Conservation (phyloP, 2,329 filamentous ascomycete genomes). For the Fusarium caatingaense region DNA sequence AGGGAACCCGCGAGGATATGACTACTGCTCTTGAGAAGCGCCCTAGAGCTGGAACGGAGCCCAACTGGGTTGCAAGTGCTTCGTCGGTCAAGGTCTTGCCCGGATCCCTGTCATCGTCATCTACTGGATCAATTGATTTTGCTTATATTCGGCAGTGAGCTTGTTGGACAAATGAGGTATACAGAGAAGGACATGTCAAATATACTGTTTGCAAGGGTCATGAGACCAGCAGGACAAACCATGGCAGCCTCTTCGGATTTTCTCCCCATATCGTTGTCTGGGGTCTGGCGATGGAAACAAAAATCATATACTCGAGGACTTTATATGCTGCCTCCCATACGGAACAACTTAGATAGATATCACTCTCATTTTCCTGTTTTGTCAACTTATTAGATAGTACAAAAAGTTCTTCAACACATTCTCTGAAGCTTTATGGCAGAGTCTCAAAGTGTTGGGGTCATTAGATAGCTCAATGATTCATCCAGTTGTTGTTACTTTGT, state of each 20-base stretch:
- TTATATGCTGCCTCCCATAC: not conserved
- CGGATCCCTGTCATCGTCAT: conserved; percentile 27
- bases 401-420: not conserved
- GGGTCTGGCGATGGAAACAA: not conserved
- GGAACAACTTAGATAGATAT: conserved; percentile 37
- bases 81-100: conserved; percentile 24
- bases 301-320: not conserved
- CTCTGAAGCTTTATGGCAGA: not conserved
- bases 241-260: not conserved
- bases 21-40: conserved; percentile 47
- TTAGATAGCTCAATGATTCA: conserved; percentile 18
- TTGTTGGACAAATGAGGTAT: conserved; percentile 1
- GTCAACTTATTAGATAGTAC: conserved; percentile 26
- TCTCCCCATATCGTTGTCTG: not conserved
- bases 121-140: conserved; percentile 17
- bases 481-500: not conserved
- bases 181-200: not conserved
- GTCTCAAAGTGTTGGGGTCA: not conserved
- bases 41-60: conserved; percentile 46
- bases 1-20: conserved; percentile 43
- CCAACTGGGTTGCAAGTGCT: conserved; percentile 20
- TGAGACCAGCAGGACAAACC: not conserved
- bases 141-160: conserved; percentile 11
- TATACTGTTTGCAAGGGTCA: not conserved
- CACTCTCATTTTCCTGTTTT: conserved; percentile 21